phyloP scores from a whole-genome alignment of 306 rosid species.

The Rosa rugosa region DNA sequence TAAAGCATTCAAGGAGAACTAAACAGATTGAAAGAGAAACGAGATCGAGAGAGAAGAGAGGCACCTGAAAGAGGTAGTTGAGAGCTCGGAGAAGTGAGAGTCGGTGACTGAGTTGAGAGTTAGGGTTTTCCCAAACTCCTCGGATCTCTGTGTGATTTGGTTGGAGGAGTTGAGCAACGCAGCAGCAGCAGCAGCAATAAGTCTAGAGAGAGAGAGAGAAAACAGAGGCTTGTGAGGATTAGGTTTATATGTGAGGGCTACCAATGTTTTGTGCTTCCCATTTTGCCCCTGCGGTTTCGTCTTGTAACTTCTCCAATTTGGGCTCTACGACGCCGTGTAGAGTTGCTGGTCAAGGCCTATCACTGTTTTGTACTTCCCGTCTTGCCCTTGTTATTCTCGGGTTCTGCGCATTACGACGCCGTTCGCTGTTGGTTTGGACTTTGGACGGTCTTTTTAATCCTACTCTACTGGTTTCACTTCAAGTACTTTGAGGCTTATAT shows the following conservation, averaged over 20 bases:
- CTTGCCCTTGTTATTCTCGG: no score
- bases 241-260: slow-evolving; percentile 11
- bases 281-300: background rate
- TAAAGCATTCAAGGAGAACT: background rate
- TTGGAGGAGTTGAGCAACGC: slow-evolving; percentile 31
- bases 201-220: background rate
- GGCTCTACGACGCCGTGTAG: background rate
- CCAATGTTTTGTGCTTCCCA: background rate
- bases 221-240: background rate
- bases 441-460: no score
- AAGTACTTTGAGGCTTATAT: no score
- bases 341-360: background rate
- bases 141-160: slow-evolving; percentile 34
- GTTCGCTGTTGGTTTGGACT: no score
- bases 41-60: background rate
- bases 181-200: slow-evolving; percentile 10
- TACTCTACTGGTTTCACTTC: no score
- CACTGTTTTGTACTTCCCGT: no score
- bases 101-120: slow-evolving; percentile 7
- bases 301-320: background rate
- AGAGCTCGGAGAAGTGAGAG: slow-evolving; percentile 13
- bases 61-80: slow-evolving; percentile 26
- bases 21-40: background rate
- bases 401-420: no score
- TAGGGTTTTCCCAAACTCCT: slow-evolving; percentile 44